Conservation (phyloP, 495 filamentous ascomycete species). For the Tuber microsphaerosporum region DNA sequence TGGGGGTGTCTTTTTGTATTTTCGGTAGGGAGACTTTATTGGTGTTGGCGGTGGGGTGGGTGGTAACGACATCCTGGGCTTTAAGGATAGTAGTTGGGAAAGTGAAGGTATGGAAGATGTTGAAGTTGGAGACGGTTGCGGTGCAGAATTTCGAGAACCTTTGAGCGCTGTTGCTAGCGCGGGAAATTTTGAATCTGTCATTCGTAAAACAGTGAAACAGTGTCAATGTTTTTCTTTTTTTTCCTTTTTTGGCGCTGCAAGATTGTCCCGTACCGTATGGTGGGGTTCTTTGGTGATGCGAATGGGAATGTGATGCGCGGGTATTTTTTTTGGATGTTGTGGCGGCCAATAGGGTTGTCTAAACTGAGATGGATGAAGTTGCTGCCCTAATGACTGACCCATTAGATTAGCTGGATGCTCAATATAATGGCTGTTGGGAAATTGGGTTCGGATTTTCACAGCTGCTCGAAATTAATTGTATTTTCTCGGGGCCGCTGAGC, state of each 20-base stretch:
- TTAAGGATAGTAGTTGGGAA: not conserved
- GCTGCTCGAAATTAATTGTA: not conserved
- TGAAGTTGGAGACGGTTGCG: not conserved
- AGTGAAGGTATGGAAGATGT: not conserved
- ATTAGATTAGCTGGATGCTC: not conserved
- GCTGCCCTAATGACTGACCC: not conserved
- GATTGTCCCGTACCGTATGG: not conserved
- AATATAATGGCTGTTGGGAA: not conserved
- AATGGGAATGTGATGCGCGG: not conserved
- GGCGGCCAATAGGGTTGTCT: not conserved
- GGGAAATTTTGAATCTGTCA: not conserved
- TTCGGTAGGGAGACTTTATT: not conserved
- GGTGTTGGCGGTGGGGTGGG: not conserved
- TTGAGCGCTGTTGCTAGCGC: not conserved
- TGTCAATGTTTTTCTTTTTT: not conserved
- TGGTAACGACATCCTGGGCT: not conserved
- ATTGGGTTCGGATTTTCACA: not conserved
- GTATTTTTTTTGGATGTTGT: not conserved
- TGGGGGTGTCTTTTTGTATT: not conserved
- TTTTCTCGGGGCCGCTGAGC: not conserved
- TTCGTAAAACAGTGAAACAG: not conserved
- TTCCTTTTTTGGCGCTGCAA: not conserved
- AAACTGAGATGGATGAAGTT: not conserved
- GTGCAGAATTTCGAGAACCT: not conserved
- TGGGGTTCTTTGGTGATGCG: not conserved